Base-by-base conservation (phyloP, 192 early-diverging fungal genomes). In the Podila minutissima region DNA sequence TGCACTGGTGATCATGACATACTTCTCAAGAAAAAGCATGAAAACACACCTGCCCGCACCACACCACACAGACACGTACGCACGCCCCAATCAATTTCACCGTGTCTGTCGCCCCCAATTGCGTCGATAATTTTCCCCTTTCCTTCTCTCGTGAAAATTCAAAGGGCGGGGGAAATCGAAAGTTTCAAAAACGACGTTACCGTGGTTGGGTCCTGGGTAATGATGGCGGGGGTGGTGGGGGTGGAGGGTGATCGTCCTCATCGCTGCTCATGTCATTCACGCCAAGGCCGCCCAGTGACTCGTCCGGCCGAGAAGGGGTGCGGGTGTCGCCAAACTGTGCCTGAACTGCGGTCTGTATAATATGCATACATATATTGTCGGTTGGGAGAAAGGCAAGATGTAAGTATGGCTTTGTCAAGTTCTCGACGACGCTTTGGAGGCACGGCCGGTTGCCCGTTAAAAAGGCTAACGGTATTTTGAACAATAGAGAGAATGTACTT, bases 291-390 rank as follows among this genome's bases (percentile, higher is more conserved):
- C 75, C 75, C 29, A 79, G 24, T 1, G 75, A 72, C 26, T 81
- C 71, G 63, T 81, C 77, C 13, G 76, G 50, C 20, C 77, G 31
- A 12, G 66, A 61, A 31, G 67, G 66, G 2, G 71, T 59, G 37
- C 71, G 66, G 10, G 77, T 81, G n/a, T 81, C 77, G 13, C 77
- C 77, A 59, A 81, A 81, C 77, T 81, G 77, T 53, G 77, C 77
- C 71, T 81, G 77, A 26, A 81, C 77, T 38, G 77, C 77, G 62
- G 75, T 81, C 77, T 81, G 53, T 50, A 37, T 37, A 3, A 29
- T 3, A 35, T 35, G n/a, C n/a, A 35, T 35, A 7, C 3, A 0
- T 4, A 7, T 35, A 7, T 5, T 35, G 4, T 35, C 33, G 33
- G 33, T 37, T 37, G 35, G 35, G 8, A 37, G 35, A 15, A 57